These are phyloP conservation scores for Flaveria bidentis DNA, from an alignment of 129 eudicot species.

Conservation along the genomic window DNA sequence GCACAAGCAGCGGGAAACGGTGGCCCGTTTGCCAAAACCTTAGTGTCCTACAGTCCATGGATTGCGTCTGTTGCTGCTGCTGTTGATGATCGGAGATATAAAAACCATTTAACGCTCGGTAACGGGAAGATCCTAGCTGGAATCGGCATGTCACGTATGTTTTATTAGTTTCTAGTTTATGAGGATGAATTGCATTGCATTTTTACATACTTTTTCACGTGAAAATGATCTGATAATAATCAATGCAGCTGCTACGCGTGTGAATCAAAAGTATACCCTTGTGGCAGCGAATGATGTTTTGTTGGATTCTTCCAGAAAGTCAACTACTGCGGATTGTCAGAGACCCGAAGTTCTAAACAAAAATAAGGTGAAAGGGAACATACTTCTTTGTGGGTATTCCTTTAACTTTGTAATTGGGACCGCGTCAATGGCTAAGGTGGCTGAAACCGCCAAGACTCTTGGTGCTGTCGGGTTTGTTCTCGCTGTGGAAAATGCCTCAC, in stretches of 20 bases:
- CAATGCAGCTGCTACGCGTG: conserved; percentile 83
- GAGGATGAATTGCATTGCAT: neutral
- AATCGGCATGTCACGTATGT: conserved; percentile 91
- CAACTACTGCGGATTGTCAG: conserved; percentile 81
- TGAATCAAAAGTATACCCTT: conserved; percentile 60
- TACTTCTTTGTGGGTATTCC: conserved; percentile 94
- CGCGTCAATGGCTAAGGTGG: conserved; percentile 73
- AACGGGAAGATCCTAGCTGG: conserved; percentile 83
- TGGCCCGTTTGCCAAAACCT: conserved; percentile 88
- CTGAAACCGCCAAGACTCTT: conserved; percentile 79
- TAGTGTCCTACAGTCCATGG: conserved; percentile 97
- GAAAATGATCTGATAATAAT: neutral
- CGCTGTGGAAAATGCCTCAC: conserved; percentile 88
- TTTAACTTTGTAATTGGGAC: conserved; percentile 86
- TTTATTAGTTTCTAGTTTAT: neutral
- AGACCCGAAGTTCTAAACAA: conserved; percentile 84
- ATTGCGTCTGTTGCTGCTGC: conserved; percentile 95
- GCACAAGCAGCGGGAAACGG: conserved; percentile 99
- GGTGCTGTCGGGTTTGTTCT: conserved; percentile 96
- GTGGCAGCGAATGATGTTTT: conserved; percentile 92
- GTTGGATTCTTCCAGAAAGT: conserved; percentile 75
- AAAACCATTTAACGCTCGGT: conserved; percentile 83
- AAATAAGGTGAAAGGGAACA: conserved; percentile 83
- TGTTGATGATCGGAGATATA: conserved; percentile 92
- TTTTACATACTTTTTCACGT: too few species aligned